These are phyloP conservation scores for Cystobasidium tubakii DNA, from an alignment of 768 basidiomycete species.

Conservation along the genomic window DNA sequence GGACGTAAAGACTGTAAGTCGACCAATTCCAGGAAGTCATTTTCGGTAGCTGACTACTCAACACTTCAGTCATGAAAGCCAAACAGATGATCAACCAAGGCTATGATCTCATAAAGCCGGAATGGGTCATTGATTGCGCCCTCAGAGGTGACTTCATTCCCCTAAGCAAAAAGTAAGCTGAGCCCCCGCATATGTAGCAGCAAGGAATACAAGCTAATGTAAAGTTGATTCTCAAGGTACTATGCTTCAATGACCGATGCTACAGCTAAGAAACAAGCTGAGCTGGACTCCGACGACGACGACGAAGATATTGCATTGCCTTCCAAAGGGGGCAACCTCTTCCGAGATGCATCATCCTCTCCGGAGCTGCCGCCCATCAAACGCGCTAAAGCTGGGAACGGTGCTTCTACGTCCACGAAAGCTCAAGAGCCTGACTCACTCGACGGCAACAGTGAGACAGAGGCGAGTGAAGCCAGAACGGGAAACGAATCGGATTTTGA, in stretches of 20 bases:
- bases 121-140: slow-evolving; percentile 79
- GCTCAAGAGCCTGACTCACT: not conserved
- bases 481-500: not conserved
- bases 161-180: slow-evolving; percentile 61
- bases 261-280: slow-evolving; percentile 38
- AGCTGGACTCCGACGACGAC: slow-evolving; percentile 35
- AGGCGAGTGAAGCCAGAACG: slow-evolving; percentile 21
- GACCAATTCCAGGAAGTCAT: not conserved
- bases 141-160: slow-evolving; percentile 57
- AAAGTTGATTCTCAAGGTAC: not conserved
- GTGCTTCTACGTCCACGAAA: not conserved
- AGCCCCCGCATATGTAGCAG: too few relatives aligned
- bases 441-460: slow-evolving; percentile 12
- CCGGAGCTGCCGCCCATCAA: slow-evolving; percentile 21
- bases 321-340: not conserved
- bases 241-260: slow-evolving; percentile 6
- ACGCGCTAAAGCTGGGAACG: not conserved
- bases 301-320: not conserved
- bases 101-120: slow-evolving; percentile 68
- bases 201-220: not conserved
- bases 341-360: slow-evolving; percentile 10
- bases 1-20: slow-evolving; percentile 66
- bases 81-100: slow-evolving; percentile 64
- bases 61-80: slow-evolving; percentile 61
- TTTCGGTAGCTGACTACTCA: not conserved